Evolutionary conservation across 2,329 filamentous ascomycete genomes (phyloP).

Genomic region (Lanzia echinophila): DNA sequence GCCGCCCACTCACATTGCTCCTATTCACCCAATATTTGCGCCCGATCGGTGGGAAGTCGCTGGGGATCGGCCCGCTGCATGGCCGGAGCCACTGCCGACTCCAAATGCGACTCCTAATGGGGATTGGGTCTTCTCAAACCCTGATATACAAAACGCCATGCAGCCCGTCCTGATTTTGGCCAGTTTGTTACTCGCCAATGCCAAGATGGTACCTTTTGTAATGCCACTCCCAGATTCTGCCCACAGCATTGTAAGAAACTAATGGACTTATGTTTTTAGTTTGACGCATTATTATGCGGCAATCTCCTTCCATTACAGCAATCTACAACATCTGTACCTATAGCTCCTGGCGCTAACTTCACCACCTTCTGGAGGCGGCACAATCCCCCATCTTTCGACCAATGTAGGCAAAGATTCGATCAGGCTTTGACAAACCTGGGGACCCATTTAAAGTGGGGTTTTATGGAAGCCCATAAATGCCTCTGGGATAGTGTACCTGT

Average conservation of each 20-base stretch:
- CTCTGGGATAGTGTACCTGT: background rate
- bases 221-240: background rate
- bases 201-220: background rate
- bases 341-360: background rate
- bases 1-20: background rate
- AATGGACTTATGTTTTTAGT: background rate
- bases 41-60: background rate
- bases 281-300: slow-evolving; percentile 1
- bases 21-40: background rate
- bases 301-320: background rate
- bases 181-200: slow-evolving; percentile 18
- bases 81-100: background rate
- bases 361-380: background rate
- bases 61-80: background rate
- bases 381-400: background rate
- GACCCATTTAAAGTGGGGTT: background rate
- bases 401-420: background rate
- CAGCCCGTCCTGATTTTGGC: slow-evolving; percentile 23
- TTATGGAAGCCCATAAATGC: background rate
- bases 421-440: background rate
- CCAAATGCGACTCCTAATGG: background rate
- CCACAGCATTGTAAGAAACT: background rate
- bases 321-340: background rate
- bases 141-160: slow-evolving; percentile 15
- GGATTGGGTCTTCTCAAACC: slow-evolving; percentile 10